A percentile compares a stretch with the other conserved stretches of the same genome.
These are phyloP conservation scores for Lactarius deliciosus DNA, from an alignment of 768 basidiomycete species.

Conservation along the genomic window DNA sequence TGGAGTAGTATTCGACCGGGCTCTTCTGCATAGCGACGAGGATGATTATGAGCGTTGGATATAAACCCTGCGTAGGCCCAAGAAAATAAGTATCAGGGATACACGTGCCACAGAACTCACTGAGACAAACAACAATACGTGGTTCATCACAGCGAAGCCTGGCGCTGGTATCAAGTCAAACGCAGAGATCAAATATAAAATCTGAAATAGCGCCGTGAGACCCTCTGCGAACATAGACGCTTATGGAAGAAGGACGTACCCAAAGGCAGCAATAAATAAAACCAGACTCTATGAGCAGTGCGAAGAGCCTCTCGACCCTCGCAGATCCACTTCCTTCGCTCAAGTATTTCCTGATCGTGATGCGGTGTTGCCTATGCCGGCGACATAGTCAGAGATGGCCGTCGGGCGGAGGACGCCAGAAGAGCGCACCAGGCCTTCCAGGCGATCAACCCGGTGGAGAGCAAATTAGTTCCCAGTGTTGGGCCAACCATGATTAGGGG, in stretches of 20 bases:
- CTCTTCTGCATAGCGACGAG: slow-evolving; percentile 25
- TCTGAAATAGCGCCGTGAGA: not conserved
- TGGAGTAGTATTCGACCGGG: slow-evolving; percentile 16
- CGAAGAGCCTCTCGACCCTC: slow-evolving; percentile 18
- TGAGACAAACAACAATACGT: slow-evolving; percentile 4
- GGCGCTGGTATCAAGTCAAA: slow-evolving; percentile 5
- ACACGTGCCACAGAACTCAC: slow-evolving; percentile 1
- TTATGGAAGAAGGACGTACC: slow-evolving; percentile 1
- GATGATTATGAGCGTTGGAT: slow-evolving; percentile 22
- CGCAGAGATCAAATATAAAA: slow-evolving; percentile 12
- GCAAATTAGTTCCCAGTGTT: not conserved
- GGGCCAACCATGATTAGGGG: slow-evolving; percentile 1
- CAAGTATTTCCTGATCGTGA: not conserved
- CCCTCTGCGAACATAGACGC: not conserved
- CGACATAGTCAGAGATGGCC: not conserved
- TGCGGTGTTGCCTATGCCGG: not conserved
- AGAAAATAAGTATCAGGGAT: too few species aligned
- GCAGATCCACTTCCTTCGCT: not conserved
- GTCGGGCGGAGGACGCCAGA: not conserved
- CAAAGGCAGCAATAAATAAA: slow-evolving; percentile 19
- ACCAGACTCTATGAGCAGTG: slow-evolving; percentile 24
- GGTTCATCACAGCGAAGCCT: slow-evolving; percentile 8
- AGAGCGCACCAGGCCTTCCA: not conserved
- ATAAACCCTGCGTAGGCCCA: not conserved
- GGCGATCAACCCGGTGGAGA: slow-evolving; percentile 7